A percentile compares a stretch with the other conserved stretches of the same genome.
Conservation (phyloP, 441 rosid species). For the Aquilaria agallochum region DNA sequence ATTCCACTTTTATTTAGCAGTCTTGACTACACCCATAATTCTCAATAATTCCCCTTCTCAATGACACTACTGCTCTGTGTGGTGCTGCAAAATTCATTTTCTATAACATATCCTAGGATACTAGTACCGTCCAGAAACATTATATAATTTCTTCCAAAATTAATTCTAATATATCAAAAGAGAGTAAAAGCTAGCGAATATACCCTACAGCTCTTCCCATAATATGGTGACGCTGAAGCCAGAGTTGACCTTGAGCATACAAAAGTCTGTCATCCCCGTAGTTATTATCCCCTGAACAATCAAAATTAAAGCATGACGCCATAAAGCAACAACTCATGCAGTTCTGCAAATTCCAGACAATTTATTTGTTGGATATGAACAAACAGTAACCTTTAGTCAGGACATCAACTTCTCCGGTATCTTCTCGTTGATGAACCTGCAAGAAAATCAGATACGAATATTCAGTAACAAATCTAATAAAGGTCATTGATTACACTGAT, state of each 20-base stretch:
- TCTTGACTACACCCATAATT: no score
- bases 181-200: slow-evolving; percentile 8
- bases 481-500: neutral
- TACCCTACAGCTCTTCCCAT: slow-evolving; percentile 98
- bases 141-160: neutral
- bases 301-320: slow-evolving; percentile 1
- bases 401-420: slow-evolving; percentile 84
- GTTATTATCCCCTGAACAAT: slow-evolving; percentile 76
- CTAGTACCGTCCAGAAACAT: no score
- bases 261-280: slow-evolving; percentile 70
- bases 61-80: no score
- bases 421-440: slow-evolving; percentile 82
- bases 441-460: slow-evolving; percentile 11
- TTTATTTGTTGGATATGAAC: slow-evolving; percentile 6
- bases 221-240: slow-evolving; percentile 87
- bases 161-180: neutral
- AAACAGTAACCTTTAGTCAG: slow-evolving; percentile 78
- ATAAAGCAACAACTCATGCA: slow-evolving; percentile 6
- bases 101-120: no score
- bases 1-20: no score
- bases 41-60: no score
- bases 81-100: no score
- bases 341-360: slow-evolving; percentile 1
- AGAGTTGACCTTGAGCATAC: slow-evolving; percentile 85
- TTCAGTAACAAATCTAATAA: slow-evolving; percentile 1